Evolutionary conservation across 1,284 basidiomycete species (phyloP).

Genomic region (Pulveroboletus sp.): DNA sequence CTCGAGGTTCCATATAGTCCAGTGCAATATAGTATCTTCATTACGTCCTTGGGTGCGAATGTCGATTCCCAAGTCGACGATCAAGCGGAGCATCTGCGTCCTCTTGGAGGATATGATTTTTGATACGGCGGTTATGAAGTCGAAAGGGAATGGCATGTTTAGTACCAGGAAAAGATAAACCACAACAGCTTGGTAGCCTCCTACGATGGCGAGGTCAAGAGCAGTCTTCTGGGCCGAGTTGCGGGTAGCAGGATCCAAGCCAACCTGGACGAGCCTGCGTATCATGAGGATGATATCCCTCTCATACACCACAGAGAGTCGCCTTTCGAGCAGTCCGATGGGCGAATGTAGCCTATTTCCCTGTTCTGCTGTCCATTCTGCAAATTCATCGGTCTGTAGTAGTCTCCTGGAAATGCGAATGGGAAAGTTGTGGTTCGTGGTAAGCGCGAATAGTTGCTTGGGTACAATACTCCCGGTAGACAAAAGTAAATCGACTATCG

Average conservation of each 20-base stretch:
- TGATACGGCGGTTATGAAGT: not conserved
- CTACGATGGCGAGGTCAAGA: not conserved
- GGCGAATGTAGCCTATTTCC: not conserved
- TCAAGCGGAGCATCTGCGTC: not conserved
- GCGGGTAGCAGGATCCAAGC: not conserved
- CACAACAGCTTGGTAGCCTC: not conserved
- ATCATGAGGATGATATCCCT: conserved; percentile 5
- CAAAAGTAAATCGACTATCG: not conserved
- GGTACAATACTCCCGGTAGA: not conserved
- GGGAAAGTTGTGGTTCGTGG: not conserved
- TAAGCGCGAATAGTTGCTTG: not conserved
- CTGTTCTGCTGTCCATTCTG: conserved; percentile 11
- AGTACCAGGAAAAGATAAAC: not conserved
- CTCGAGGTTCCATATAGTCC: not conserved
- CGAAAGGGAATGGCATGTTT: not conserved
- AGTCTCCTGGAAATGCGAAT: conserved; percentile 2
- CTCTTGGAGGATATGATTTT: not conserved
- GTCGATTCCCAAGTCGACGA: not conserved
- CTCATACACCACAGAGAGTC: conserved; percentile 1
- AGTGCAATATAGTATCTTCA: not conserved
- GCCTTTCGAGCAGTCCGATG: not conserved
- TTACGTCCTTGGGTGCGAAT: not conserved
- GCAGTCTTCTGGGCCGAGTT: not conserved
- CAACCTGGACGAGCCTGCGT: conserved; percentile 4
- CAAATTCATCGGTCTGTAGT: conserved; percentile 8